phyloP scores from a whole-genome alignment of 2,329 filamentous ascomycete genomes.

The Hymenoscyphus repandus region DNA sequence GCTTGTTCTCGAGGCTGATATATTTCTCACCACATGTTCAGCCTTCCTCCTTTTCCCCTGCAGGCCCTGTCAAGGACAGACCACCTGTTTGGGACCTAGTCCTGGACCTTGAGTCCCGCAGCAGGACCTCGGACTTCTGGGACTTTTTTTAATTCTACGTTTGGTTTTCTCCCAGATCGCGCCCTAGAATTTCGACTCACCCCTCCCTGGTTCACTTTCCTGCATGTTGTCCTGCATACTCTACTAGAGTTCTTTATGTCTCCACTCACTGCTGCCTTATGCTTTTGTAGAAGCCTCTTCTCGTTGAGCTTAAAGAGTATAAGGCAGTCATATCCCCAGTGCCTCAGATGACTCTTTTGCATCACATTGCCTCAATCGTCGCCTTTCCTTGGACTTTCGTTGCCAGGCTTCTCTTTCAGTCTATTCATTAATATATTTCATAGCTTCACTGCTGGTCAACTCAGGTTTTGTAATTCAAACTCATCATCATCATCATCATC shows the following conservation, averaged over 20 bases:
- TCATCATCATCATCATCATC: slow-evolving; percentile 6
- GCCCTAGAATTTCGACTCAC: slow-evolving; percentile 21
- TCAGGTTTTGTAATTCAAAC: slow-evolving; percentile 13
- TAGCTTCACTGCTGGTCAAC: slow-evolving; percentile 20
- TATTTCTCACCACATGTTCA: slow-evolving; percentile 27
- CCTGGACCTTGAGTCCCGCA: slow-evolving; percentile 8
- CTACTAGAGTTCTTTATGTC: slow-evolving; percentile 14
- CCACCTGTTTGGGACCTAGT: slow-evolving; percentile 24
- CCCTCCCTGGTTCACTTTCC: slow-evolving; percentile 21
- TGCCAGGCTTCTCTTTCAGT: slow-evolving; percentile 28
- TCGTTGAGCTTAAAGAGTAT: slow-evolving; percentile 21
- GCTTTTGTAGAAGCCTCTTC: slow-evolving; percentile 15
- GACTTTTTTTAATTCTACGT: slow-evolving; percentile 7
- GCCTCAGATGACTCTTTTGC: slow-evolving; percentile 29
- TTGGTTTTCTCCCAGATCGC: slow-evolving; percentile 19
- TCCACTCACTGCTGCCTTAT: slow-evolving; percentile 28
- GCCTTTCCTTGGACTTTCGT: slow-evolving; percentile 25
- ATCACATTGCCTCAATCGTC: slow-evolving; percentile 21
- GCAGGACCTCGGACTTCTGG: slow-evolving; percentile 15
- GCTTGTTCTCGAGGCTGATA: slow-evolving; percentile 25
- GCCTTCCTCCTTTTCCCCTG: slow-evolving; percentile 18
- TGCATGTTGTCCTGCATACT: slow-evolving; percentile 29
- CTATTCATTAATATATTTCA: slow-evolving; percentile 30
- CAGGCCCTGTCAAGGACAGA: slow-evolving; percentile 22
- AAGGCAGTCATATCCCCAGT: slow-evolving; percentile 29